Base-by-base conservation (phyloP, 2,329 filamentous ascomycete genomes). In the Fusarium neocosmosporiellum region DNA sequence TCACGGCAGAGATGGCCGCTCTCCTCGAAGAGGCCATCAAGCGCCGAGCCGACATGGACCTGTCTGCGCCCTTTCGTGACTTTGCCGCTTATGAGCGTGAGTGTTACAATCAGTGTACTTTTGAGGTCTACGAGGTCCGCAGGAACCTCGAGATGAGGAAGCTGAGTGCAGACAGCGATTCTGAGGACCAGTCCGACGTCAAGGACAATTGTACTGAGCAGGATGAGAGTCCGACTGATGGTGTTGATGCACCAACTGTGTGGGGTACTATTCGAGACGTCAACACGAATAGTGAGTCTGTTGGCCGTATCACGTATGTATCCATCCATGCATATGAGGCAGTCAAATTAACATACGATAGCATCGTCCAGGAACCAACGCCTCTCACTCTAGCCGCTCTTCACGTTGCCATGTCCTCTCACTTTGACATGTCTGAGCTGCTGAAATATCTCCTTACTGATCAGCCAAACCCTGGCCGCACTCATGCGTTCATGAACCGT, bases 361-460 rank as follows among this genome's bases (percentile, higher is more conserved):
- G 88, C 0, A 88, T 91, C 67, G 83, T 91, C 29, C 85, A 90
- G 70, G 90, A 92, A 71, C 89, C 89, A 2, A 87, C 88, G 2
- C 88, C 90, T 0, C 84, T 91, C 8, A 84, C 90, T 37, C 88
- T 91, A 59, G 89, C 86, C 2, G 88, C 88, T 0, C 81, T 90
- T 3, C 89, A 91, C 75, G 80, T 90, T 63, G 88, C 88, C 4
- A 86, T 91, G 83, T 83, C 85, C 31, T 77, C 85, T 14, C 81
- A 87, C 65, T 91, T 91, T 71, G 89, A 92, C 75, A 89, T 91
- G 87, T 86, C 90, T 55, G 89, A 91, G 69, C 81, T 92, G 2
- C 88, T 89, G 65, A 79, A 81, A 18, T 84, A 89, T 69, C 82
- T 92, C 18, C 84, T 90, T 7, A 83, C 86, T 14, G 85, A 87